Evolutionary conservation across 495 filamentous ascomycete genomes (phyloP).

Genomic region (Penicillium verhagenii): DNA sequence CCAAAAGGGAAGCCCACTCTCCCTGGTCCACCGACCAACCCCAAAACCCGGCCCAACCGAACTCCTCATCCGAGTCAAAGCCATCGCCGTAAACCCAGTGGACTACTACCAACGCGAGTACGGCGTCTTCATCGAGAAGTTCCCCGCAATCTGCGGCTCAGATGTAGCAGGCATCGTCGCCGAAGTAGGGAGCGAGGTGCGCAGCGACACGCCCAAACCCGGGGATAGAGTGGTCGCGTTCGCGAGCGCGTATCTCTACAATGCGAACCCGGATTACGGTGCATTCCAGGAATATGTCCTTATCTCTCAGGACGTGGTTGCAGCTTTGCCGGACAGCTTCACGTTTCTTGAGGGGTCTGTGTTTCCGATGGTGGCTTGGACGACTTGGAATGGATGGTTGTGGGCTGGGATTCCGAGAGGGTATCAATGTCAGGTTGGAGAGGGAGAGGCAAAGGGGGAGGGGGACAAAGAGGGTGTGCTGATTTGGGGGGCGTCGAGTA

Average conservation of each 20-base stretch:
- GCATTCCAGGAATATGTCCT: constrained; percentile 38
- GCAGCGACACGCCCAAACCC: constrained; percentile 24
- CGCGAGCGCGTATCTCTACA: constrained; percentile 30
- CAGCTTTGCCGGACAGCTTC: constrained; percentile 7
- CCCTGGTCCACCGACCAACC: constrained; percentile 11
- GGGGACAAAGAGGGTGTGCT: constrained; percentile 10
- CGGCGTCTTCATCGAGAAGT: constrained; percentile 27
- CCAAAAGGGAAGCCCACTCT: constrained; percentile 10
- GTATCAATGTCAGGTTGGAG: too few relatives aligned
- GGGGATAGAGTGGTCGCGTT: constrained; percentile 32
- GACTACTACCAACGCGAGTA: constrained; percentile 37
- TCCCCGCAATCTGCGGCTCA: constrained; percentile 42
- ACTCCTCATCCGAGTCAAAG: constrained; percentile 43
- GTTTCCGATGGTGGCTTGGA: constrained; percentile 14
- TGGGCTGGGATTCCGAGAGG: constrained; percentile 8
- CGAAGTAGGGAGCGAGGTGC: constrained; percentile 26
- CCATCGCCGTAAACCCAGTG: constrained; percentile 48
- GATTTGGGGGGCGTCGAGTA: constrained; percentile 49
- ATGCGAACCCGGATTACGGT: constrained; percentile 32
- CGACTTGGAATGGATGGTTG: constrained; percentile 12
- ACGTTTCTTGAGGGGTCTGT: constrained; percentile 12
- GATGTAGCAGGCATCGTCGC: constrained; percentile 42
- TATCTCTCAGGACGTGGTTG: constrained; percentile 11
- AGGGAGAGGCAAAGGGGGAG: too few relatives aligned
- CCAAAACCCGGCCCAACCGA: constrained; percentile 20